These are phyloP conservation scores for Leptomonas pyrrhocoris DNA, from an alignment of 208 protist species.

Conservation along the genomic window DNA sequence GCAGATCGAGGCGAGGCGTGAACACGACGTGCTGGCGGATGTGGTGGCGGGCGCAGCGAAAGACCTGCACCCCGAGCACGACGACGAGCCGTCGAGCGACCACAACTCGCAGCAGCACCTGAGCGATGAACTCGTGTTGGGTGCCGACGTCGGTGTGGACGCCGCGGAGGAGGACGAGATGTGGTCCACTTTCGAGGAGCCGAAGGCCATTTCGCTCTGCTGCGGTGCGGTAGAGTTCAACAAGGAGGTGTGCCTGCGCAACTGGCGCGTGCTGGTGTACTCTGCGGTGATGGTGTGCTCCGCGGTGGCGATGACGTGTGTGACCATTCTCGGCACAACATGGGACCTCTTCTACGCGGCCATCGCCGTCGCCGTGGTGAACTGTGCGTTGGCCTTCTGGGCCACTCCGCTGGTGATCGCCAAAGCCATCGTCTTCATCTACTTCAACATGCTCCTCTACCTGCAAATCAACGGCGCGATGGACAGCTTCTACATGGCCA, in stretches of 20 bases:
- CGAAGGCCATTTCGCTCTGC: conserved; percentile 5
- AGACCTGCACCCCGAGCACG: conserved; percentile 11
- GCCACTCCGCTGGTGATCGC: conserved; percentile 50
- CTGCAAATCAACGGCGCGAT: conserved; percentile 50
- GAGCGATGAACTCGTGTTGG: neutral
- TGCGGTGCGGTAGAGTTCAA: conserved; percentile 45
- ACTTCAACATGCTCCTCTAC: conserved; percentile 49
- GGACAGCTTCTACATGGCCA: conserved; percentile 49
- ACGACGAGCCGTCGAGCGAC: conserved; percentile 9
- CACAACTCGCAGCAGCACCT: neutral
- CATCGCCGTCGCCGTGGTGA: conserved; percentile 34
- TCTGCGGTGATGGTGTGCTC: conserved; percentile 37
- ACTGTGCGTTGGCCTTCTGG: conserved; percentile 34
- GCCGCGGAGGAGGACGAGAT: conserved; percentile 11
- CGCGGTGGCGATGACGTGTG: conserved; percentile 24
- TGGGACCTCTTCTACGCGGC: conserved; percentile 25
- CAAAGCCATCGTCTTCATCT: conserved; percentile 49
- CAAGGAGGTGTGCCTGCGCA: conserved; percentile 40
- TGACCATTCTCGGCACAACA: conserved; percentile 34
- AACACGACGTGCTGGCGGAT: conserved; percentile 48
- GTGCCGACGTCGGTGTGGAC: neutral
- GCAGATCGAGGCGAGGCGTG: neutral
- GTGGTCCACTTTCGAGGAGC: conserved; percentile 1
- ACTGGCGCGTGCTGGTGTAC: conserved; percentile 34
- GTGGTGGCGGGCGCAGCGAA: conserved; percentile 46